These are phyloP conservation scores for Pyrus hybrid DNA, from an alignment of 331 rosid species.

Conservation along the genomic window DNA sequence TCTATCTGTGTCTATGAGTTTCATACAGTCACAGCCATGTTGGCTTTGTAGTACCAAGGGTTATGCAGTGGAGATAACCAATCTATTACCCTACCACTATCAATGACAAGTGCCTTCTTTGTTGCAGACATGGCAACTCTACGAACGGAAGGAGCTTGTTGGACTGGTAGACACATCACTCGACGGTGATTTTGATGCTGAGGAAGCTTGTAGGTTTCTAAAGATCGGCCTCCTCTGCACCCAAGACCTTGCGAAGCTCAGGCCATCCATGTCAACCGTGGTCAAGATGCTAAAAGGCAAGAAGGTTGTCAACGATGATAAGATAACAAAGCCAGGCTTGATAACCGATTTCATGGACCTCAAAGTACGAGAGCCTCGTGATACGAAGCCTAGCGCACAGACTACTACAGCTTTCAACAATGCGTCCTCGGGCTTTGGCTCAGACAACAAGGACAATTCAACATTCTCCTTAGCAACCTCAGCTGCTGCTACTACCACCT, in stretches of 20 bases:
- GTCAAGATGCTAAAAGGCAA: constrained; percentile 73
- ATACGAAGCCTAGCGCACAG: constrained; percentile 9
- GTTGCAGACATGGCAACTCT: constrained; percentile 56
- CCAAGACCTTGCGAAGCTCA: constrained; percentile 64
- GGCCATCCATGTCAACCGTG: constrained; percentile 86
- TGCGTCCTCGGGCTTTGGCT: constrained; percentile 39
- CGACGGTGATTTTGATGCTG: constrained; percentile 54
- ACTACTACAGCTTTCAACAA: constrained; percentile 11
- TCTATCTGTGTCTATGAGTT: no score
- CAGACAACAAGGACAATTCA: constrained; percentile 19
- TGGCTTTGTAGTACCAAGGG: neutral
- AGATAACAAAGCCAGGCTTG: constrained; percentile 66
- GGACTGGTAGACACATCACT: constrained; percentile 48
- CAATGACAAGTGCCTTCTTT: constrained; percentile 12
- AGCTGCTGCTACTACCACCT: constrained; percentile 25
- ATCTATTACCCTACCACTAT: neutral
- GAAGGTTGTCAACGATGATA: constrained; percentile 21
- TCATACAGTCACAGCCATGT: neutral
- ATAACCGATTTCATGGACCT: constrained; percentile 77
- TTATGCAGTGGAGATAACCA: neutral
- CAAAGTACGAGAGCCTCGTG: constrained; percentile 31
- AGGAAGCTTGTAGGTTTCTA: constrained; percentile 66
- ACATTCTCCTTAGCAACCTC: constrained; percentile 12
- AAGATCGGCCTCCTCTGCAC: constrained; percentile 89
- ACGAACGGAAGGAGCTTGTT: constrained; percentile 52